Evolutionary conservation across 352 stramenopile species (phyloP).

Genomic region (Globisporangium yorkense): DNA sequence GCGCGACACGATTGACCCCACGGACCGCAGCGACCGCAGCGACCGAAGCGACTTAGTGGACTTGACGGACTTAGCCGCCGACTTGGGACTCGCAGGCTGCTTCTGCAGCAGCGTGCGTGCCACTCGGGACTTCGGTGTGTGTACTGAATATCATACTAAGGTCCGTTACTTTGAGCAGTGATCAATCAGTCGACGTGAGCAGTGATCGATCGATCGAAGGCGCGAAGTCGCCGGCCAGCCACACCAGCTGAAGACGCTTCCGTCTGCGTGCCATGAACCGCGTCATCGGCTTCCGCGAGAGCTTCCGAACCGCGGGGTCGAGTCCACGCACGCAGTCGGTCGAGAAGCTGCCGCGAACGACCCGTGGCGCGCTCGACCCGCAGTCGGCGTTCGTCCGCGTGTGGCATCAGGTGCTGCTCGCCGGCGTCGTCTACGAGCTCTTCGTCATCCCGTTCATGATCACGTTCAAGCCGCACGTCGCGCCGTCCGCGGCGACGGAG

Average conservation of each 20-base stretch:
- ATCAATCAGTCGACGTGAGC: too few species aligned
- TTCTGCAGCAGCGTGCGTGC: too few species aligned
- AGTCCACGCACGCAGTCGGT: neutral
- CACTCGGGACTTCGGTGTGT: too few species aligned
- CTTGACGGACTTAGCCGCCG: neutral
- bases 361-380: constrained; percentile 44
- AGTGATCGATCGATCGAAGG: too few species aligned
- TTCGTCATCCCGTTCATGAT: constrained; percentile 58
- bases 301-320: constrained; percentile 4
- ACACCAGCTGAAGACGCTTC: too few species aligned
- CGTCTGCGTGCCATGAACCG: constrained; percentile 2
- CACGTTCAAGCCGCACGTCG: constrained; percentile 29
- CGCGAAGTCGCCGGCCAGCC: too few species aligned
- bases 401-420: constrained; percentile 56
- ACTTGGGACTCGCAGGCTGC: too few species aligned
- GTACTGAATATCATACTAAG: too few species aligned
- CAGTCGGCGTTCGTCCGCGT: constrained; percentile 28
- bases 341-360: constrained; percentile 10
- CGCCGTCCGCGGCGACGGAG: constrained; percentile 10
- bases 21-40: neutral
- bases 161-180: too few species aligned
- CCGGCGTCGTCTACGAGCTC: constrained; percentile 40
- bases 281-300: constrained; percentile 5
- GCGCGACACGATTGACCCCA: neutral
- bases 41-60: constrained; percentile 3